Base-by-base conservation (phyloP, 805 yeast genomes). In the Metschnikowia bowlesiae region DNA sequence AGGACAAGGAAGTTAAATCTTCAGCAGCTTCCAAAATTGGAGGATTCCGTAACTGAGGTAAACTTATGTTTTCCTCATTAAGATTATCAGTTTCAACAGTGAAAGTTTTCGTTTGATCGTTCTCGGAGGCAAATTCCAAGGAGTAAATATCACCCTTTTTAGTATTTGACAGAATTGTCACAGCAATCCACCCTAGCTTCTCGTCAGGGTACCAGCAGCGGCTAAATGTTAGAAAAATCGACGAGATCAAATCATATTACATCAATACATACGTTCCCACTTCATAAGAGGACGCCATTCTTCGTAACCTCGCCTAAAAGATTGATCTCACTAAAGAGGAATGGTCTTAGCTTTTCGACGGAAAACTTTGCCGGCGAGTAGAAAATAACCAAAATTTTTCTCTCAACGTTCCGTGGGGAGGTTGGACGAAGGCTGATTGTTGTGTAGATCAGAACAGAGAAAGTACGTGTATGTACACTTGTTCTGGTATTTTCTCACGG, bases 11-110 rank as follows among this genome's bases (percentile, higher is more conserved):
- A 2, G 98, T 94, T 62, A 92, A 79, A 70, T 94, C 99, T 65
- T 92, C 97, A 16, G 95, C 89, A 3, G 96, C 87, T 68, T 92
- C 99, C 55, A 89, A 76, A 53, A 86, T 83, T 2, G 96, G 94
- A 46, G 97, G 97, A 66, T 92, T 92, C 66, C 96, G 80, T 64
- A 91, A 78, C 32, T 89, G 82, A 4, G 96, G 96, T 49, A 89
- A 74, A 47, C 78, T 78, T 4, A 73, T 66, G 48, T 83, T 79
- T 44, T 78, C 79, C 55, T 80, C 84, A 56, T 72, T 70, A 56
- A 83, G 62, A 57, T 64, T 60, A 48, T 66, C 75, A 2, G 85
- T 71, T 37, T 76, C 82, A 14, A 84, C 67, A 9, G 75, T 71
- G 39, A 79, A 69, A 1, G 72, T 69, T 39, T 67, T 69, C 5